phyloP scores from a whole-genome alignment of 2,329 filamentous ascomycete species.

The Pseudogymnoascus verrucosus region DNA sequence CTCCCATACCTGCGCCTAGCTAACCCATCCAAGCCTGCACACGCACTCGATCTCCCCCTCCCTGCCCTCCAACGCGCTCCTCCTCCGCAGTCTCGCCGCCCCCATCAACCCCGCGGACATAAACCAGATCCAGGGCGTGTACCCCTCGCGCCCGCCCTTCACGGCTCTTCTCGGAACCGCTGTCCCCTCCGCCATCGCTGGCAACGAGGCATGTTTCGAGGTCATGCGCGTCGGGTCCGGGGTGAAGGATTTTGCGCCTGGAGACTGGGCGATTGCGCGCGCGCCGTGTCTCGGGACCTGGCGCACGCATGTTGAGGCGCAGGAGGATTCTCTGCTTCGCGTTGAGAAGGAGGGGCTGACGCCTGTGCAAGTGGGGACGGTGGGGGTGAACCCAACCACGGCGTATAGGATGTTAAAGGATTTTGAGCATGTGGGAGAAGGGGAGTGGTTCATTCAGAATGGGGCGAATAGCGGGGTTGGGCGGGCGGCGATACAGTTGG shows the following conservation, averaged over 20 bases:
- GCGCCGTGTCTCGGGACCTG: constrained; percentile 82
- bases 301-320: constrained; percentile 77
- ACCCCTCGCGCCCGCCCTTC: constrained; percentile 77
- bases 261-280: constrained; percentile 92
- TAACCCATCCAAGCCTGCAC: constrained; percentile 46
- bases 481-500: constrained; percentile 83
- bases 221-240: constrained; percentile 62
- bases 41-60: constrained; percentile 69
- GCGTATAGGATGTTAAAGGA: constrained; percentile 89
- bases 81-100: constrained; percentile 79
- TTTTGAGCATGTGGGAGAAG: constrained; percentile 58
- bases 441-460: constrained; percentile 95
- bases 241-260: constrained; percentile 47
- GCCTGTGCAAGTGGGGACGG: constrained; percentile 73
- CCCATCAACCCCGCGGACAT: constrained; percentile 97
- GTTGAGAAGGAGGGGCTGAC: constrained; percentile 62
- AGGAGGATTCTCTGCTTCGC: constrained; percentile 57
- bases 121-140: constrained; percentile 95
- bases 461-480: constrained; percentile 93
- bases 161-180: constrained; percentile 67
- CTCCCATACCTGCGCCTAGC: background rate
- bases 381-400: constrained; percentile 87
- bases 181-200: constrained; percentile 67
- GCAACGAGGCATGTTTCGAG: constrained; percentile 92
- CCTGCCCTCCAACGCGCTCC: constrained; percentile 58